These are phyloP conservation scores for Biscogniauxia marginata DNA, from an alignment of 2,329 filamentous ascomycete species.

Conservation along the genomic window DNA sequence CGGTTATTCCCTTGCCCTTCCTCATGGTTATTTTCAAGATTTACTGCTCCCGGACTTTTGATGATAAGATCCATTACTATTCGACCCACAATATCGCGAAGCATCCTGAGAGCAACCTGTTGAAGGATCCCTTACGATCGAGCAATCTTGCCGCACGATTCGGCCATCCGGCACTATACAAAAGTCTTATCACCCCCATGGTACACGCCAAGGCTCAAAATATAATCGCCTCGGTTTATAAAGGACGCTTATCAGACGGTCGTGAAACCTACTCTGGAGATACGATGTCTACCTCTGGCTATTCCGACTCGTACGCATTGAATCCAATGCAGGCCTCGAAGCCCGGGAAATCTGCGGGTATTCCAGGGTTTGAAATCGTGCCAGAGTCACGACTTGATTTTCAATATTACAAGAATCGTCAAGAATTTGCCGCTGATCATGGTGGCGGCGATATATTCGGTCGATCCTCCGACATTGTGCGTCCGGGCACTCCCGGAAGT, in stretches of 20 bases:
- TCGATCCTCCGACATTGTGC: conserved; percentile 54
- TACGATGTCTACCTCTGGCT: conserved; percentile 62
- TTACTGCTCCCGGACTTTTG: conserved; percentile 75
- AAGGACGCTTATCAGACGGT: conserved; percentile 71
- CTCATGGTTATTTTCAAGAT: conserved; percentile 81
- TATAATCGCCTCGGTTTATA: conserved; percentile 80
- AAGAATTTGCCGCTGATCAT: conserved; percentile 83
- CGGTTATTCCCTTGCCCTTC: conserved; percentile 72
- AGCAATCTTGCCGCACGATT: conserved; percentile 77
- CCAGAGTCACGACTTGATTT: conserved; percentile 85
- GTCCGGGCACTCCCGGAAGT: conserved; percentile 61
- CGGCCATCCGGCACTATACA: conserved; percentile 60
- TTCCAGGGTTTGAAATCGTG: conserved; percentile 86
- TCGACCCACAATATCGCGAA: conserved; percentile 60
- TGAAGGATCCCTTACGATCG: conserved; percentile 54
- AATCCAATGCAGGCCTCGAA: conserved; percentile 68
- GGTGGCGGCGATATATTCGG: conserved; percentile 74
- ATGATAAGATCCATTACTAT: conserved; percentile 78
- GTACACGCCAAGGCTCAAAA: conserved; percentile 74
- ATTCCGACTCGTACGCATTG: conserved; percentile 79
- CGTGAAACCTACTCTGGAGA: conserved; percentile 58
- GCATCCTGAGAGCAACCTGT: conserved; percentile 43
- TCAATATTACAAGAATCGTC: conserved; percentile 84
- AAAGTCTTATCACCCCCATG: conserved; percentile 23
- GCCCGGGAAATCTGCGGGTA: conserved; percentile 44